These are phyloP conservation scores for Psilocybe subaeruginosa DNA, from an alignment of 768 basidiomycete species.

Conservation along the genomic window DNA sequence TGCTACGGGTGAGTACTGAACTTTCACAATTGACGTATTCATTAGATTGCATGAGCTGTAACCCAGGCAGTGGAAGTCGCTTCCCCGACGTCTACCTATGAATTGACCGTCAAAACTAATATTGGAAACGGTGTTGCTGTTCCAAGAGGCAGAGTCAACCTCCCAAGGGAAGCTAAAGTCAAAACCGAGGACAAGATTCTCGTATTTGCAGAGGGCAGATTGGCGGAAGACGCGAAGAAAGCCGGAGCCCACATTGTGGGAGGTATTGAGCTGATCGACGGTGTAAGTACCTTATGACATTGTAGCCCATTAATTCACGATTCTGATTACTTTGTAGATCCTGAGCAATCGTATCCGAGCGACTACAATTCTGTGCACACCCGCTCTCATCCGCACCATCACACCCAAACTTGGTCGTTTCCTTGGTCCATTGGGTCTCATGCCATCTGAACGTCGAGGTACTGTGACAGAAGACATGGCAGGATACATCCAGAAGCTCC, in stretches of 20 bases:
- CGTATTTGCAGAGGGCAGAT: constrained; percentile 90
- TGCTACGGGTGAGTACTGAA: constrained; percentile 61
- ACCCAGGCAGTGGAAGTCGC: constrained; percentile 82
- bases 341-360: constrained; percentile 74
- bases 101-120: constrained; percentile 79
- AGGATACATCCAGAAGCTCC: constrained; percentile 77
- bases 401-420: constrained; percentile 77
- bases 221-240: constrained; percentile 79
- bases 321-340: constrained; percentile 48
- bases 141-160: constrained; percentile 86
- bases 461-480: constrained; percentile 91
- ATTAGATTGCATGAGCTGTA: constrained; percentile 3
- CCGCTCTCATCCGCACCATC: constrained; percentile 76
- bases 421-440: constrained; percentile 88
- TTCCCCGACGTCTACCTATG: constrained; percentile 75
- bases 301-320: neutral
- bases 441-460: constrained; percentile 94
- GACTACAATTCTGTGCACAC: constrained; percentile 84
- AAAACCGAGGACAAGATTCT: constrained; percentile 76
- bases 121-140: constrained; percentile 79
- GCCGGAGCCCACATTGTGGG: constrained; percentile 93
- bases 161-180: constrained; percentile 80
- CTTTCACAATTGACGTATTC: neutral
- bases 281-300: constrained; percentile 50
- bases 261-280: constrained; percentile 86